phyloP scores from a whole-genome alignment of 2,329 filamentous ascomycete genomes.

The Raffaelea albimanens region DNA sequence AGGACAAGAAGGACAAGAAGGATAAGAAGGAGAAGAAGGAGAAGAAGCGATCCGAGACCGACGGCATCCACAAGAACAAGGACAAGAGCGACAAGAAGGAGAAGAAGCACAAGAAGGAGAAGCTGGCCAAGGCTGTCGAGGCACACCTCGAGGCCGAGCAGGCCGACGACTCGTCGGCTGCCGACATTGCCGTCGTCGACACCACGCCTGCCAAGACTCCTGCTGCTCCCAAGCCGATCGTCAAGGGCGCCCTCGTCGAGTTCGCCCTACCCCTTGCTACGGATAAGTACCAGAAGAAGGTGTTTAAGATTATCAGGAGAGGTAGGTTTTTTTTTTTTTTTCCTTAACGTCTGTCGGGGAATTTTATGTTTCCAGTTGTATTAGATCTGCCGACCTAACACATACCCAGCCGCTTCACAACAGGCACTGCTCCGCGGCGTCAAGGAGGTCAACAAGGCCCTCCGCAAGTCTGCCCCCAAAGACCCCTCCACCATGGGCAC shows the following conservation, averaged over 20 bases:
- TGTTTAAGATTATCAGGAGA: constrained; percentile 55
- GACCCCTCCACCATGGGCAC: constrained; percentile 43
- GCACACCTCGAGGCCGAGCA: constrained; percentile 41
- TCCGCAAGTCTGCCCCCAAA: constrained; percentile 77
- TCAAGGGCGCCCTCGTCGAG: constrained; percentile 54
- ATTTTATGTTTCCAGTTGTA: neutral
- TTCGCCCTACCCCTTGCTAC: constrained; percentile 76
- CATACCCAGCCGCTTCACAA: constrained; percentile 70
- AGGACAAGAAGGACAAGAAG: constrained; percentile 15
- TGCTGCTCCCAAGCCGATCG: constrained; percentile 16
- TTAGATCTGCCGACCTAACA: neutral
- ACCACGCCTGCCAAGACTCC: constrained; percentile 31
- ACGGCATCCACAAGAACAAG: constrained; percentile 44
- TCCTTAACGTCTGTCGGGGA: neutral
- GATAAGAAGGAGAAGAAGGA: constrained; percentile 50
- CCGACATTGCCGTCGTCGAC: neutral
- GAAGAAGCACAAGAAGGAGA: constrained; percentile 67
- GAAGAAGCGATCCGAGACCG: constrained; percentile 43
- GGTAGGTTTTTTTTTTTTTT: constrained; percentile 29
- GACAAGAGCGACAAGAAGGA: constrained; percentile 51
- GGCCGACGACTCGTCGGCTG: neutral
- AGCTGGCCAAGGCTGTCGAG: constrained; percentile 56
- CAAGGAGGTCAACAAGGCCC: constrained; percentile 97
- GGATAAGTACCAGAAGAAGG: constrained; percentile 64
- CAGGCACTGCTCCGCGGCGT: constrained; percentile 96